phyloP scores from a whole-genome alignment of 192 early-diverging fungal species.

The Globomyces pollinis-pini region DNA sequence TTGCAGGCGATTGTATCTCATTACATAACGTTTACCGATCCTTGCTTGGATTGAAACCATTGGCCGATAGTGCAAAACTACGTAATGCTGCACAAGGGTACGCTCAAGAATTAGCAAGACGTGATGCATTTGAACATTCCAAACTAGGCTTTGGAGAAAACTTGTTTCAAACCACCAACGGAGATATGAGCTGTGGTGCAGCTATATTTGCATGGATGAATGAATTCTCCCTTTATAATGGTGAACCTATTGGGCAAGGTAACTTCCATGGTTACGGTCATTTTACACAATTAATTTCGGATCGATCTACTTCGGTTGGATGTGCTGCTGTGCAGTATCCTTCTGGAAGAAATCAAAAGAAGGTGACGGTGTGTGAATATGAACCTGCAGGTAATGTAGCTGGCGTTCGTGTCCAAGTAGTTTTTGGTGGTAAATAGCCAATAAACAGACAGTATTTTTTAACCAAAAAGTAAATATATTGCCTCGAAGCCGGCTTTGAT shows the following conservation, averaged over 20 bases:
- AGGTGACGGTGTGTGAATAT: constrained; percentile 1
- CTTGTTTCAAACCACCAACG: constrained; percentile 6
- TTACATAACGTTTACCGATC: background rate
- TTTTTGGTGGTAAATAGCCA: too few relatives aligned
- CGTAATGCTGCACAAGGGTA: background rate
- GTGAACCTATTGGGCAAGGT: constrained; percentile 10
- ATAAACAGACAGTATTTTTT: too few relatives aligned
- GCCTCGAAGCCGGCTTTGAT: too few relatives aligned
- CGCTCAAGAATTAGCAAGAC: background rate
- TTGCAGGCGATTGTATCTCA: background rate
- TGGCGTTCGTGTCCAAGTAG: too few relatives aligned
- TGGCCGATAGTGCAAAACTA: background rate
- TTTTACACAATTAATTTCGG: constrained; percentile 9
- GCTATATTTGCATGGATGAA: constrained; percentile 3
- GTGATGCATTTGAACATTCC: constrained; percentile 2
- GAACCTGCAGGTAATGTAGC: constrained; percentile 1
- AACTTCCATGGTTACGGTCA: constrained; percentile 9
- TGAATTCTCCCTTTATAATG: constrained; percentile 6
- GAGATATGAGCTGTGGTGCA: background rate
- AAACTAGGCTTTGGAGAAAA: background rate
- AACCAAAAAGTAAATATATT: too few relatives aligned
- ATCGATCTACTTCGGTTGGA: constrained; percentile 1
- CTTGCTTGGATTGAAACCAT: background rate
- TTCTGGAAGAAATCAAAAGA: background rate
- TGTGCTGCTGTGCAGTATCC: constrained; percentile 1